Evolutionary conservation across 208 protist genomes (phyloP).

Genomic region (Phytomonas sp.): DNA sequence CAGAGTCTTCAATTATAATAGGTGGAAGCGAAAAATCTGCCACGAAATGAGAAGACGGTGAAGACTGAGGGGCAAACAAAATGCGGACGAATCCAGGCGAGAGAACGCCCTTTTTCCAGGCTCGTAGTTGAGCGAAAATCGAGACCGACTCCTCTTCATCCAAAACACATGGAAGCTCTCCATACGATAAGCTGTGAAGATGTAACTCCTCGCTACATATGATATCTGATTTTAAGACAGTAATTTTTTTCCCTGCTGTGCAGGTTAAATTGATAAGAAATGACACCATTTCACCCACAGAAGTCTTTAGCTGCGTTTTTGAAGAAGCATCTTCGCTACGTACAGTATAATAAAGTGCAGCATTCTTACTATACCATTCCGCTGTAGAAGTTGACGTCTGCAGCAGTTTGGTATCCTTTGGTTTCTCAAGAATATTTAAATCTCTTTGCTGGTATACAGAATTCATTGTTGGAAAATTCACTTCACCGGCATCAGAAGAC

Average conservation of each 20-base stretch:
- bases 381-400: slow-evolving; percentile 16
- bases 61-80: slow-evolving; percentile 21
- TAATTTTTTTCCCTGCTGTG: slow-evolving; percentile 33
- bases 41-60: slow-evolving; percentile 22
- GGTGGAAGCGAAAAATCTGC: slow-evolving; percentile 42
- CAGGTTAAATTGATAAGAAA: slow-evolving; percentile 41
- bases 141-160: slow-evolving; percentile 53
- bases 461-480: slow-evolving; percentile 17
- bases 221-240: slow-evolving; percentile 32
- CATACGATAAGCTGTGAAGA: slow-evolving; percentile 23
- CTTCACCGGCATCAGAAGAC: slow-evolving; percentile 2
- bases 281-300: slow-evolving; percentile 23
- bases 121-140: slow-evolving; percentile 27
- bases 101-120: slow-evolving; percentile 17
- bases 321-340: slow-evolving; percentile 12
- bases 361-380: slow-evolving; percentile 25
- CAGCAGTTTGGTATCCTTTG: slow-evolving; percentile 4
- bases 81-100: slow-evolving; percentile 51
- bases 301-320: slow-evolving; percentile 16
- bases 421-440: slow-evolving; percentile 26
- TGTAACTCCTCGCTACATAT: slow-evolving; percentile 24
- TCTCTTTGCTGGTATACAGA: slow-evolving; percentile 22
- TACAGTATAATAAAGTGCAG: slow-evolving; percentile 20
- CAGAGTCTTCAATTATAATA: slow-evolving; percentile 26
- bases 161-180: slow-evolving; percentile 27